Percentiles rank a stretch among this genome's conserved stretches.
Conservation (phyloP, 805 yeast species). For the Cyberlindnera xylosilytica region DNA sequence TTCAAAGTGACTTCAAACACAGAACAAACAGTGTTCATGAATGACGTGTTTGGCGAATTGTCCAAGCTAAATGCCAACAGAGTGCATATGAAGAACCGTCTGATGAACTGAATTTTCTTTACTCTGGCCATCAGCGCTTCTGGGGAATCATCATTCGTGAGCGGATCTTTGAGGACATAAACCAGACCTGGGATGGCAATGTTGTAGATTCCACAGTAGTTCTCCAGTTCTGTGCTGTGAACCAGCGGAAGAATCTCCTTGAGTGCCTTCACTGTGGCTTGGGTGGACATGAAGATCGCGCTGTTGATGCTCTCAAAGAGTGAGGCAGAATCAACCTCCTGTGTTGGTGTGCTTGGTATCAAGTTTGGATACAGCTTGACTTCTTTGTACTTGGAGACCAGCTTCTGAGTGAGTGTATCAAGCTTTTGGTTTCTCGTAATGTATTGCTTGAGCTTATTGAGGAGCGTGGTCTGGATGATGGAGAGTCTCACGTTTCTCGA, state of each 20-base stretch:
- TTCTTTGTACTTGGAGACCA: slow-evolving; percentile 30
- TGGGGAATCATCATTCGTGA: slow-evolving; percentile 12
- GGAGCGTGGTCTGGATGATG: slow-evolving; percentile 12
- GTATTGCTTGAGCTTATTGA: slow-evolving; percentile 18
- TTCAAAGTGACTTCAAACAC: slow-evolving; percentile 6
- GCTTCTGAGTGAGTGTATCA: slow-evolving; percentile 28
- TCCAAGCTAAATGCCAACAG: slow-evolving; percentile 32
- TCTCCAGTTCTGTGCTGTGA: slow-evolving; percentile 33
- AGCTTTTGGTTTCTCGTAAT: slow-evolving; percentile 24
- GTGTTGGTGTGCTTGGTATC: slow-evolving; percentile 5
- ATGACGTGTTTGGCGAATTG: neutral
- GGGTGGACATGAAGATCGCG: slow-evolving; percentile 32
- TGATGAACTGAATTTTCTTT: slow-evolving; percentile 34
- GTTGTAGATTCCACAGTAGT: slow-evolving; percentile 43
- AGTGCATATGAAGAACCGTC: slow-evolving; percentile 42
- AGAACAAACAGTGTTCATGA: slow-evolving; percentile 8
- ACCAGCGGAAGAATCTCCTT: slow-evolving; percentile 29
- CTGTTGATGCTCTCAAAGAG: slow-evolving; percentile 26
- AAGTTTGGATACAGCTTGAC: slow-evolving; percentile 24
- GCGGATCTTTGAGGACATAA: slow-evolving; percentile 14
- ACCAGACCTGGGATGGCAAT: slow-evolving; percentile 31
- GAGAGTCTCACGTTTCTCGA: slow-evolving; percentile 5
- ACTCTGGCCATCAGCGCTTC: slow-evolving; percentile 30
- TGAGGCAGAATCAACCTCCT: slow-evolving; percentile 3
- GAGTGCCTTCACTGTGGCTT: slow-evolving; percentile 28